Conservation (phyloP, 2,329 filamentous ascomycete species). For the Nothophaeocryptopus gaeumannii region DNA sequence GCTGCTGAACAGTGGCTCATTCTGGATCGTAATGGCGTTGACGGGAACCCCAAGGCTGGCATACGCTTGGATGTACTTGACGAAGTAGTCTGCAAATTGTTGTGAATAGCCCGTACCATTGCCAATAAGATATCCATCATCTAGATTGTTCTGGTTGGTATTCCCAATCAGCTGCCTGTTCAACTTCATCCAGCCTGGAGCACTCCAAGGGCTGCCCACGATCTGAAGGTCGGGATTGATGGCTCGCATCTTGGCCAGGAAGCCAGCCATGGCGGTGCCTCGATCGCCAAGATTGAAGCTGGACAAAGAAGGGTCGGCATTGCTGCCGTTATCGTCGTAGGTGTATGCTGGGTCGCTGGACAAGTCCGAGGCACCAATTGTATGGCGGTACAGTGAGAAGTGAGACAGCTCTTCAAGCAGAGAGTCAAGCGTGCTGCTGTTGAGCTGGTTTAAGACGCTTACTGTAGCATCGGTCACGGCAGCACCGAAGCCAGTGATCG, state of each 20-base stretch:
- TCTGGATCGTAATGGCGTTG: constrained; percentile 20
- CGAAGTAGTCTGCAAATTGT: constrained; percentile 19
- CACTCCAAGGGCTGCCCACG: constrained; percentile 16
- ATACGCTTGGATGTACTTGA: constrained; percentile 22
- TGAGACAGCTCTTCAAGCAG: constrained; percentile 14
- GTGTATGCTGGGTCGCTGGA: constrained; percentile 13
- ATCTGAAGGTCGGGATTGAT: constrained; percentile 10
- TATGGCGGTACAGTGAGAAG: constrained; percentile 20
- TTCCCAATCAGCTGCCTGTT: constrained; percentile 12
- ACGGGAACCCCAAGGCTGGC: constrained; percentile 12
- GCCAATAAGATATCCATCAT: constrained; percentile 12
- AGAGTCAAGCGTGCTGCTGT: constrained; percentile 1
- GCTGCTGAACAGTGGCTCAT: constrained; percentile 14
- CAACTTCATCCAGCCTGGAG: constrained; percentile 23
- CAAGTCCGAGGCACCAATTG: constrained; percentile 19
- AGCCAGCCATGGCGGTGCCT: constrained; percentile 17
- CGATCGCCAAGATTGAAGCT: constrained; percentile 16
- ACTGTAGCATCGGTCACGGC: constrained; percentile 21
- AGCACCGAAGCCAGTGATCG: constrained; percentile 20
- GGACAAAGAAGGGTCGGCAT: constrained; percentile 12
- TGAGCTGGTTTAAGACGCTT: constrained; percentile 13
- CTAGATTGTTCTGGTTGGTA: constrained; percentile 16
- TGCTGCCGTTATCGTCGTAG: constrained; percentile 15
- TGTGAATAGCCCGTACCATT: constrained; percentile 12
- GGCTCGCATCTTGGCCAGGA: constrained; percentile 16